phyloP scores from a whole-genome alignment of 176 grass and related monocot genomes.

The Triticum monococcum region DNA sequence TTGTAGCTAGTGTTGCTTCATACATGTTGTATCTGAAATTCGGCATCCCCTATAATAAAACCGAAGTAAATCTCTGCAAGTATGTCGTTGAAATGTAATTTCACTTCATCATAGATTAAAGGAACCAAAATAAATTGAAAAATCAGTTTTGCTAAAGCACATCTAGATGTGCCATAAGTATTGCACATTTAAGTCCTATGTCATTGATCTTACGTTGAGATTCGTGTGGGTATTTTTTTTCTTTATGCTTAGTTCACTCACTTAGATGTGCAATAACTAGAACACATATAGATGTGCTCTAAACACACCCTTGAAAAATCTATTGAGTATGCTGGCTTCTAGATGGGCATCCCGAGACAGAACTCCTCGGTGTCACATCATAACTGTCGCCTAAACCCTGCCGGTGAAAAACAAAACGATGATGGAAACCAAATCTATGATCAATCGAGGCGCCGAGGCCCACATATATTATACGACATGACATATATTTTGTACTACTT shows the following conservation, averaged over 20 bases:
- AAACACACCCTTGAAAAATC: background rate
- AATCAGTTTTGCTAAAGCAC: too few relatives aligned
- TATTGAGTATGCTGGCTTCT: background rate
- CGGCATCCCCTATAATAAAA: background rate
- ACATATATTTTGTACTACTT: background rate
- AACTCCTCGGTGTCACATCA: constrained; percentile 17
- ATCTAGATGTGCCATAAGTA: too few relatives aligned
- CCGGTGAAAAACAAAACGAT: constrained; percentile 8
- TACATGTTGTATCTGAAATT: background rate
- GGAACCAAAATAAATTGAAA: background rate
- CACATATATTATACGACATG: constrained; percentile 24
- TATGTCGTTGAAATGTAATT: background rate
- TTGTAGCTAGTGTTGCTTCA: background rate
- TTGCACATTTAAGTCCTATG: too few relatives aligned
- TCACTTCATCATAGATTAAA: background rate
- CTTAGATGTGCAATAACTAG: too few relatives aligned
- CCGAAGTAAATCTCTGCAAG: background rate
- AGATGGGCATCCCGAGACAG: background rate
- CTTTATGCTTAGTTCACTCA: too few relatives aligned
- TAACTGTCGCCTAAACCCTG: constrained; percentile 17
- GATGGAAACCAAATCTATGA: background rate
- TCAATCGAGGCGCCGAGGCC: background rate
- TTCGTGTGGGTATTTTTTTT: too few relatives aligned
- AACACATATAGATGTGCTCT: too few relatives aligned
- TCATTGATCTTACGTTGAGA: too few relatives aligned